Evolutionary conservation across 345 rosid species (phyloP), one percentile per base, ranked within the genome.

Genomic region (Balakata baccata): DNA sequence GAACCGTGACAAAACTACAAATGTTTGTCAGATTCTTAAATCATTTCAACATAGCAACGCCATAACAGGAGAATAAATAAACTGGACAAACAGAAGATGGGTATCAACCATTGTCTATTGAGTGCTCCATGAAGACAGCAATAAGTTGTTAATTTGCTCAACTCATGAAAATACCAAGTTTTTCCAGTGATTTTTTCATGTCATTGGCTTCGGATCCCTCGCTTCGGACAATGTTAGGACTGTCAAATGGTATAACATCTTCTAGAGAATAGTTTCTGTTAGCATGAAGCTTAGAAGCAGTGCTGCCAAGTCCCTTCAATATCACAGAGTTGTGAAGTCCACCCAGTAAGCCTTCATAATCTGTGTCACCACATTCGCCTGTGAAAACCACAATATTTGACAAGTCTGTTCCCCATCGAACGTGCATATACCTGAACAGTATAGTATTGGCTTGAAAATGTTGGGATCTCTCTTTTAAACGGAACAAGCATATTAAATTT

Each of bases 311-410:
- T 64, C 79, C 75, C 64, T 76, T 76, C 39, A 76, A 20, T n/a
- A 76, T 49, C 8, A 76, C 65, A 0, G 79, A 64, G 70, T 70
- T 76, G 4, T 70, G 74, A 0, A 70, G 64, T 37, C 79, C 79
- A 17, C 79, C 79, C 23, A 76, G 64, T 29, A 76, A 43, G 37
- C 74, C 63, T 70, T 76, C 79, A 37, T 76, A 76, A 70, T 76
- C 79, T 0, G 74, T 62, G 13, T 76, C 79, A 0, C 79, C 74
- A 25, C 64, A 39, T 64, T 76, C 74, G 3, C 79, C 79, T 2
- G 57, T 54, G 49, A 76, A 76, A 22, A 76, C 65, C 29, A 70
- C 74, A 18, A 70, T 43, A 45, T 69, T 76, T 18, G 79, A 69
- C 64, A 76, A 62, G 43, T 69, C 70, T 6, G 20, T 22, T 37